Evolutionary conservation across 805 yeast species (phyloP), one percentile per base, ranked within the genome.

Genomic region (Myxozyma neotropica): DNA sequence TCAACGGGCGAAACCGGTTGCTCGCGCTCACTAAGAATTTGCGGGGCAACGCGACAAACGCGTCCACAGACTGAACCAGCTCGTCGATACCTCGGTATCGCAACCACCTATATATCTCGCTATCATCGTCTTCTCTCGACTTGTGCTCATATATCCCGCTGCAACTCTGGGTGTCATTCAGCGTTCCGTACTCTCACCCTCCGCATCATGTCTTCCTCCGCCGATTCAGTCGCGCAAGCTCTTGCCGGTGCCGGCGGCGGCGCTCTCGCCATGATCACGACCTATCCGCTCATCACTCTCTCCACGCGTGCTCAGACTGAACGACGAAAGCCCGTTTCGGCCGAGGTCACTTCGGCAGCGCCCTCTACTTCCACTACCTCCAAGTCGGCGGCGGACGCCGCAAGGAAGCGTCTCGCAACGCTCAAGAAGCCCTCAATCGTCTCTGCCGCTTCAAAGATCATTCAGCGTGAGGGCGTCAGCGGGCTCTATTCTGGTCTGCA

Each of bases 181-280:
- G n/a, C n/a, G n/a, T n/a, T 23, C 29, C 40, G 10, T 21, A 7
- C 17, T 6, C 31, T n/a, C 21, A n/a, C n/a, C n/a, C n/a, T 7
- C 43, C 19, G 5, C 52, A 35, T 13, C 6, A 48, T 36, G 43
- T 36, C 52, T 8, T 12, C 42, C 33, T 48, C 52, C 15, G 42
- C 52, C 23, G 77, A 76, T 64, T 75, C 74, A 51, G 75, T 88
- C 38, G 90, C 94, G 13, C 97, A 92, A 71, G 97, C 97, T n/a
- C 73, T 92, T 10, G 88, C 96, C 4, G 98, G 97, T 10, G 96
- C 96, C 36, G 86, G 92, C 5, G 96, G 96, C 27, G 97, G 97
- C 13, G 91, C 93, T 23, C 80, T 89, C 29, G 83, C 96, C 1
- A 87, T 90, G 86, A 81, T 86, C 0, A 84, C 90, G 40, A 92